phyloP scores from a whole-genome alignment of 148 eudicot genomes.

The Limonium bicolor region DNA sequence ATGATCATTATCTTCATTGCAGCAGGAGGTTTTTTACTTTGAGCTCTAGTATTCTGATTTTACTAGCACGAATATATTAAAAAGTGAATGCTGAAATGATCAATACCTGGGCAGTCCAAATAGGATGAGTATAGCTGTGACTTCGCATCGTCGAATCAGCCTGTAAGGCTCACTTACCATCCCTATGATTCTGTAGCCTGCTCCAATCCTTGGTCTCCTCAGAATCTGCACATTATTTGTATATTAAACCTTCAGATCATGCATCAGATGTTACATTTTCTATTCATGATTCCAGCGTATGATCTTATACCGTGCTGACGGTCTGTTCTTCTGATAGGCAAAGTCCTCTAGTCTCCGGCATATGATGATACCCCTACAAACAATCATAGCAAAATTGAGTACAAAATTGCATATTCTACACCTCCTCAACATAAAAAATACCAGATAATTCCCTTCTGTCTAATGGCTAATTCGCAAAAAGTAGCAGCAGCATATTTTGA shows the following conservation, averaged over 20 bases:
- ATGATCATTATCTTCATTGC: background rate
- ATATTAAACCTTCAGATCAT: background rate
- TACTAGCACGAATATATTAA: too few species aligned
- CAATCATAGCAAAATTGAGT: conserved; percentile 4
- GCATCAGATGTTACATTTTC: background rate
- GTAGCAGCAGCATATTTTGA: background rate
- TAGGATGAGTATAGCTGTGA: conserved; percentile 79
- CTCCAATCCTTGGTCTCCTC: conserved; percentile 65
- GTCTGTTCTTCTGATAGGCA: conserved; percentile 99
- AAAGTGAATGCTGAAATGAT: too few species aligned
- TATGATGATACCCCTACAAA: conserved; percentile 82
- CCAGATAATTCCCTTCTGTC: background rate
- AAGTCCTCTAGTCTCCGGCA: conserved; percentile 99
- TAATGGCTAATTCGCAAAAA: too few species aligned
- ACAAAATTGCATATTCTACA: too few species aligned
- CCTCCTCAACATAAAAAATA: background rate
- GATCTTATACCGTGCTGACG: conserved; percentile 59
- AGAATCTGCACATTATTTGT: conserved; percentile 28
- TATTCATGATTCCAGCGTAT: too few species aligned
- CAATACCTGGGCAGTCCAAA: conserved; percentile 97
- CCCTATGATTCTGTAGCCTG: conserved; percentile 47
- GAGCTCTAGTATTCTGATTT: too few species aligned
- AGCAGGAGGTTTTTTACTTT: too few species aligned
- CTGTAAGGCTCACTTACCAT: conserved; percentile 76
- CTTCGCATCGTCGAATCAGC: conserved; percentile 70